Evolutionary conservation across 306 rosid genomes (phyloP), one percentile per base, ranked within the genome.

Genomic region (Ammopiptanthus mongolicus): DNA sequence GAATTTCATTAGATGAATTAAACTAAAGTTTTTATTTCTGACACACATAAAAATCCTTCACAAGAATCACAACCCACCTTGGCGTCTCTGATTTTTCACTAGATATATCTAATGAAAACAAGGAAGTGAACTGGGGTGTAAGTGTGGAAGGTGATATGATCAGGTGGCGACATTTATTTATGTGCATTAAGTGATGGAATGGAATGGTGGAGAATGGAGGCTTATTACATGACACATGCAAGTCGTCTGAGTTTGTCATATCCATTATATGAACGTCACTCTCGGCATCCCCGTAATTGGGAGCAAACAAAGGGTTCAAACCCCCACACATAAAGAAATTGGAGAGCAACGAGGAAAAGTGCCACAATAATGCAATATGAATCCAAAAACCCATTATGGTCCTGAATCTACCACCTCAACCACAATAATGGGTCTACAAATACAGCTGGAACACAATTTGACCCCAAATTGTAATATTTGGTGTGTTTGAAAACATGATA

Each of bases 281-380:
- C 81, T 86, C 87, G 57, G 52, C 6, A 69, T 74, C 17, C 76
- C 74, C 47, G 37, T 75, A 61, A 66, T 11, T 76, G 70, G 66
- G 74, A 72, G 64, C 37, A 81, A 81, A 81, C 71, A 72, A 73
- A 37, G 29, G 71, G 81, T 79, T 78, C 83, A 79, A 39, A 68
- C 47, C 70, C 84, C 90, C 21, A 87, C 28, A 50, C 61, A 71
- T n/a, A 63, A 72, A 62, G 76, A 73, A 73, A 68, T 47, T 44
- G 61, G 65, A 4, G 74, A 60, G 84, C 39, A 77, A 68, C 56
- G 8, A 72, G 70, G 61, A 71, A 71, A 79, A 65, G 58, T 11
- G 78, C 22, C 50, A 53, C 67, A 82, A 83, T 78, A 74, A 82
- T 78, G 73, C 62, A 12, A 29, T 13, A 15, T 13, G 37, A 74